Evolutionary conservation across 2,329 filamentous ascomycete genomes (phyloP), one percentile per base, ranked within the genome.

Genomic region (Neurospora sp.): DNA sequence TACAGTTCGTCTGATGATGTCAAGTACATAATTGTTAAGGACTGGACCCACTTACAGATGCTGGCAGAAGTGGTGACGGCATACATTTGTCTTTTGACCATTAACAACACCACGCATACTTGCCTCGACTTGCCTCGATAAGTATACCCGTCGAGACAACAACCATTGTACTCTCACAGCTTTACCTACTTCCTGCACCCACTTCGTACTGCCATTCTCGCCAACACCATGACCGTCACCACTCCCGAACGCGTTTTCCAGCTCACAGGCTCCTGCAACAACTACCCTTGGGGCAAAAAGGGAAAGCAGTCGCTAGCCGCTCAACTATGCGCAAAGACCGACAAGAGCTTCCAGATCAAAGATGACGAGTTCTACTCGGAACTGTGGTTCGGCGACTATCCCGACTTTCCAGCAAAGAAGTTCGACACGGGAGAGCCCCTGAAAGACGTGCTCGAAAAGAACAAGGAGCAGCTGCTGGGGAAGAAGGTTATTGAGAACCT

Each of bases 371-470:
- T 82, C 7, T 93, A 93, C 76, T 83, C 83, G 0, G 83, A 85
- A 85, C 88, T 90, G 84, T 93, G 91, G 91, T 91, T 93, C 82
- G 91, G 90, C 4, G 92, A 91, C 66, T 93, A 93, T 76, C 90
- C 90, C 0, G 87, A 87, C 46, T 85, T 90, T 36, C 90, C 90
- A 0, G 91, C 89, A 1, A 86, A 87, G 69, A 82, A 91, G 1
- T 80, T 91, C 17, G 81, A 82, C 28, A 90, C 86, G 0, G 88
- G 87, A 38, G 86, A 92, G 76, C 81, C 86, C 38, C 84, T 94
- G 1, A 85, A 88, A 72, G 85, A 90, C 28, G 85, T 91, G 17
- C 80, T 93, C 39, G 84, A 90, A 73, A 81, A 81, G 69, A 83
- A 91, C 76, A 83, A 89, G 42, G 83, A 89, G 23, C 81, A 86